phyloP scores from a whole-genome alignment of 257 asterid genomes.

The Gentiana dahurica region DNA sequence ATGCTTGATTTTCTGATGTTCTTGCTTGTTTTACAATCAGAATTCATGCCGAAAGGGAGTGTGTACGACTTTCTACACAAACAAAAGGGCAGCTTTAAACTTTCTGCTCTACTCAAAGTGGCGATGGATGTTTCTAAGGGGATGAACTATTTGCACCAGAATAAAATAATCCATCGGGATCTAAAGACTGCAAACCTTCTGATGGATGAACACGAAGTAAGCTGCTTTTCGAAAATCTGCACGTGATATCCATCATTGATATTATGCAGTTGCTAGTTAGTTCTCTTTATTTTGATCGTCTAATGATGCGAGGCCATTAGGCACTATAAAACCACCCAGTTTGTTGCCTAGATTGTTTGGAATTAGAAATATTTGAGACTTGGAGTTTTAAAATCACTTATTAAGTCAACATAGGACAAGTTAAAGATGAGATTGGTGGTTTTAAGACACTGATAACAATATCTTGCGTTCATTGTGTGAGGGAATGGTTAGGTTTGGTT shows the following conservation, averaged over 20 bases:
- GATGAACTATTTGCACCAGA: conserved; percentile 47
- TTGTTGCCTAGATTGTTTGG: no score
- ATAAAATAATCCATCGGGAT: conserved; percentile 37
- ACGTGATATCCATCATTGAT: not conserved
- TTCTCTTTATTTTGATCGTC: no score
- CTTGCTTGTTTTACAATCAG: conserved; percentile 10
- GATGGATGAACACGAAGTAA: conserved; percentile 42
- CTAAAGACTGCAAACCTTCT: conserved; percentile 45
- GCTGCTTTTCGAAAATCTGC: conserved; percentile 9
- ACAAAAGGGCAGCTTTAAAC: conserved; percentile 29
- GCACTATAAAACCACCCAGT: not conserved
- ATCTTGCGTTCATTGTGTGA: no score
- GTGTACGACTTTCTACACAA: conserved; percentile 29
- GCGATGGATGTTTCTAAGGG: conserved; percentile 41
- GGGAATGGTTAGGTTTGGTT: no score
- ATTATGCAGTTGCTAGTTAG: not conserved
- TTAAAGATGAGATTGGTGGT: no score
- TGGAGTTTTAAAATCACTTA: no score
- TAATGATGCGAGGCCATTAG: not conserved
- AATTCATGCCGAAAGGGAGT: conserved; percentile 43
- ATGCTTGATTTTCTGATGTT: conserved; percentile 3
- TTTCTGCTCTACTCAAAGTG: conserved; percentile 29
- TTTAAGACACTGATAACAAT: no score
- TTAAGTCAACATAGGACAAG: no score
- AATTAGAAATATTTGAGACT: no score